A percentile compares a stretch with the other conserved stretches of the same genome.
phyloP scores from a whole-genome alignment of 2,329 filamentous ascomycete species.

The Aspergillus flavus region DNA sequence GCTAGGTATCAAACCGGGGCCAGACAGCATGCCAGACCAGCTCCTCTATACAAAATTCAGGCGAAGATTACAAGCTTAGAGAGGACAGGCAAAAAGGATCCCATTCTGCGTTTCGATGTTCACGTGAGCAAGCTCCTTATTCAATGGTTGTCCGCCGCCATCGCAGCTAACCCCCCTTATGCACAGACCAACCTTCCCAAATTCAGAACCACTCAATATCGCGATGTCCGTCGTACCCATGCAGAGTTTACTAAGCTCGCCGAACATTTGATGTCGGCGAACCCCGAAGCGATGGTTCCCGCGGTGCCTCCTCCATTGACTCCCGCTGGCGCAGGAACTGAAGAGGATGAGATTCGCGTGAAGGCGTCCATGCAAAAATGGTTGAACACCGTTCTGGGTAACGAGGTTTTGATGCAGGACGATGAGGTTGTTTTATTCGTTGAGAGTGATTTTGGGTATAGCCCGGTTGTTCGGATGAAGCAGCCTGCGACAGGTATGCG shows the following conservation, averaged over 20 bases:
- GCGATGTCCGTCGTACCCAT: conserved; percentile 92
- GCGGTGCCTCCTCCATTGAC: conserved; percentile 94
- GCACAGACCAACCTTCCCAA: conserved; percentile 93
- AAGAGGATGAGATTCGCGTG: conserved; percentile 88
- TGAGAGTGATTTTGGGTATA: conserved; percentile 99
- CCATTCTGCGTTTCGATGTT: conserved; percentile 91
- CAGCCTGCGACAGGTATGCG: conserved; percentile 95
- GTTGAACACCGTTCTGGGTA: conserved; percentile 91
- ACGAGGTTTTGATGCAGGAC: conserved; percentile 89
- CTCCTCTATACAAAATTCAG: conserved; percentile 80
- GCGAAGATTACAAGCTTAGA: conserved; percentile 94
- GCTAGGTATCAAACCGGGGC: conserved; percentile 52
- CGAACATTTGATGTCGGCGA: conserved; percentile 94
- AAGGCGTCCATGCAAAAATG: conserved; percentile 90
- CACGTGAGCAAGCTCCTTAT: conserved; percentile 66
- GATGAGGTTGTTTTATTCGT: conserved; percentile 98
- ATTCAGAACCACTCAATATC: conserved; percentile 96
- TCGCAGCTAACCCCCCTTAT: conserved; percentile 7
- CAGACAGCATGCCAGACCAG: conserved; percentile 43
- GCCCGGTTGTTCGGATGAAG: conserved; percentile 90
- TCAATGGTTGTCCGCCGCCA: not conserved
- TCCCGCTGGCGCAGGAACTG: conserved; percentile 90
- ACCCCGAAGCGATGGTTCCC: conserved; percentile 91
- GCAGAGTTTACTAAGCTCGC: conserved; percentile 96
- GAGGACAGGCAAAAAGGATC: conserved; percentile 91